Percentiles rank a stretch among this genome's conserved stretches.
phyloP scores from a whole-genome alignment of 768 basidiomycete species.

The Leccinellum luteum region DNA sequence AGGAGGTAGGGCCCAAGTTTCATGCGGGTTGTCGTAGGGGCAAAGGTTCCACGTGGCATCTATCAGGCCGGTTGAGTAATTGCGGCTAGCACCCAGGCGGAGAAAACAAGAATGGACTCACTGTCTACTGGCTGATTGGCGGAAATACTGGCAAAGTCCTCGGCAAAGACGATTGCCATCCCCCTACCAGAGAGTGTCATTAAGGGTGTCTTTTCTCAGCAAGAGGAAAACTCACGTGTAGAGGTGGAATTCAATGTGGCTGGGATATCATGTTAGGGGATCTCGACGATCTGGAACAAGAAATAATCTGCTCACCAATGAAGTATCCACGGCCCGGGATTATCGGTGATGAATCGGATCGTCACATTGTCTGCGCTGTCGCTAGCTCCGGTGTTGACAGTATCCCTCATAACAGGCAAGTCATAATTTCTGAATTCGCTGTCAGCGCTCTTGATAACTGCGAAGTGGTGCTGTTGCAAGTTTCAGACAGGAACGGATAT shows the following conservation, averaged over 20 bases:
- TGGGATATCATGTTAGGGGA: constrained; percentile 3
- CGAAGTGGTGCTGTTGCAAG: constrained; percentile 37
- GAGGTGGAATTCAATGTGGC: constrained; percentile 40
- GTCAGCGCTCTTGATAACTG: constrained; percentile 42
- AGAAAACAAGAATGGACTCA: neutral
- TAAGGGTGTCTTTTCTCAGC: neutral
- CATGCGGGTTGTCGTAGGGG: constrained; percentile 9
- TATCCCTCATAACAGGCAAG: constrained; percentile 56
- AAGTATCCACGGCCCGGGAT: constrained; percentile 61
- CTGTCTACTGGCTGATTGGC: neutral
- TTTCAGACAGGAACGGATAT: neutral
- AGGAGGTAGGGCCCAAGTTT: constrained; percentile 6
- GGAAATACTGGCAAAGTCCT: constrained; percentile 6
- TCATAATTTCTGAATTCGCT: constrained; percentile 35
- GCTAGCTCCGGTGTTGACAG: constrained; percentile 33
- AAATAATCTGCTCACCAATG: constrained; percentile 29
- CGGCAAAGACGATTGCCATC: constrained; percentile 15
- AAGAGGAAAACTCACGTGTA: constrained; percentile 10
- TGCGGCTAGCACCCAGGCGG: neutral
- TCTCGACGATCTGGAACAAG: neutral
- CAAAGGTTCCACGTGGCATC: constrained; percentile 8
- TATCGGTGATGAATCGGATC: constrained; percentile 65
- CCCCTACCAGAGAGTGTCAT: neutral
- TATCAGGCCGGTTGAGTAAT: neutral
- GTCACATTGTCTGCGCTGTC: constrained; percentile 40